Percentiles rank a stretch among this genome's conserved stretches.
These are phyloP conservation scores for Catharanthus roseus DNA, from an alignment of 257 asterid genomes.

Conservation along the genomic window DNA sequence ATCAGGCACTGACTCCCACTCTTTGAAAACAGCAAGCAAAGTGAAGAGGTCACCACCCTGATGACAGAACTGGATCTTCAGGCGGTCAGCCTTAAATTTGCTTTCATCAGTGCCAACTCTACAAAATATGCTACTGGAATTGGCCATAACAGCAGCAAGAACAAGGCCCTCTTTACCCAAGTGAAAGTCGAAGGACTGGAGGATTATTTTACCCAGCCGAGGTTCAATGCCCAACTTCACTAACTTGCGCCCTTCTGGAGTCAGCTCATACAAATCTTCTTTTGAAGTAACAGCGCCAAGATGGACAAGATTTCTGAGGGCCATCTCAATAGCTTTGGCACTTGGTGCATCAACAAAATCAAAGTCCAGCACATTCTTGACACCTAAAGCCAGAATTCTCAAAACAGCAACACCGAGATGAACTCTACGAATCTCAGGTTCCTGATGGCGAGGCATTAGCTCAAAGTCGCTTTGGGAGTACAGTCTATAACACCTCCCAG, in stretches of 20 bases:
- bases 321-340: constrained; percentile 62
- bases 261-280: constrained; percentile 41
- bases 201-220: constrained; percentile 78
- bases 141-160: constrained; percentile 94
- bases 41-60: constrained; percentile 87
- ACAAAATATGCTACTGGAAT: constrained; percentile 83
- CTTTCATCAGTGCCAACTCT: constrained; percentile 69
- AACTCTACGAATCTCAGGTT: constrained; percentile 87
- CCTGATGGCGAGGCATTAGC: constrained; percentile 63
- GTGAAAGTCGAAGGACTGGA: constrained; percentile 46
- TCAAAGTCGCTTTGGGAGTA: constrained; percentile 60
- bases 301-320: constrained; percentile 65
- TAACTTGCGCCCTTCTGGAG: constrained; percentile 54
- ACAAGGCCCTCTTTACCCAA: constrained; percentile 84
- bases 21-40: constrained; percentile 79
- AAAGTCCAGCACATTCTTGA: constrained; percentile 57
- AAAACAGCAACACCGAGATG: constrained; percentile 91
- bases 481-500: constrained; percentile 82
- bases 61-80: constrained; percentile 87
- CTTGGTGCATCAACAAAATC: constrained; percentile 88
- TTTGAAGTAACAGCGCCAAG: constrained; percentile 54
- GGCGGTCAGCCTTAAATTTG: constrained; percentile 74
- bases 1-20: constrained; percentile 60
- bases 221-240: constrained; percentile 95
- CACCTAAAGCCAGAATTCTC: constrained; percentile 83